Base-by-base conservation (phyloP, 1,139 yeast species). In the Taiozyma sp. region DNA sequence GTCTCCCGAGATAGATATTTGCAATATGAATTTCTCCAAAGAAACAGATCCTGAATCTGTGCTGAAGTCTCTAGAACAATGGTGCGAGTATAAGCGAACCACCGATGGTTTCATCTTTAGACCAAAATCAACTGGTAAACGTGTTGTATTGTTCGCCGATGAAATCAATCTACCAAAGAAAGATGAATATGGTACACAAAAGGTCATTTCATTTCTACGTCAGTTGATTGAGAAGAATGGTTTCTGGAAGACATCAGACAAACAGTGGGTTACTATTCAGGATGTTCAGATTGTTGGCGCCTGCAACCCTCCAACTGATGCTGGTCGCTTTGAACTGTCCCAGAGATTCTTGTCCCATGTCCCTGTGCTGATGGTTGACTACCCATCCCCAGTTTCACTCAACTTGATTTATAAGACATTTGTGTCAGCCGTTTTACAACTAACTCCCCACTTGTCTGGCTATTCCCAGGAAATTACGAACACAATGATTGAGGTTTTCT, bases 251-350 rank as follows among this genome's bases (percentile, higher is more conserved):
- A 66, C 75, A 1, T 62, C 68, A 13, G 82, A 80, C 41, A 73
- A 74, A 49, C 76, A 75, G 43, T 91, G 97, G 96, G 80, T 91
- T 1, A 59, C 71, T 0, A 56, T 89, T n/a, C 71, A 75, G 19
- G 77, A 81, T 48, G 74, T 93, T 41, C 95, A 87, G 62, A 78
- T 93, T 69, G 95, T 91, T 13, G 98, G 96, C 7, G 98, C 99
- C 0, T 93, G 98, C 66, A 93, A 93, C 62, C 93, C 97, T 1
- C 85, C 97, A 0, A 74, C 82, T 2, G 96, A 88, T 66, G 80
- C 82, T 2, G 97, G 97, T 0, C 75, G 99, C 57, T 72, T 76
- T 19, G 66, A 65, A 4, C 65, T 93, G 37, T 71, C 82, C 1
- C 65, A 71, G n/a, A 71, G 97, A 48, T 85, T 91, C 61, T 67